Base-by-base conservation (phyloP, 2,329 filamentous ascomycete genomes). In the Penicillium griseofulvum region DNA sequence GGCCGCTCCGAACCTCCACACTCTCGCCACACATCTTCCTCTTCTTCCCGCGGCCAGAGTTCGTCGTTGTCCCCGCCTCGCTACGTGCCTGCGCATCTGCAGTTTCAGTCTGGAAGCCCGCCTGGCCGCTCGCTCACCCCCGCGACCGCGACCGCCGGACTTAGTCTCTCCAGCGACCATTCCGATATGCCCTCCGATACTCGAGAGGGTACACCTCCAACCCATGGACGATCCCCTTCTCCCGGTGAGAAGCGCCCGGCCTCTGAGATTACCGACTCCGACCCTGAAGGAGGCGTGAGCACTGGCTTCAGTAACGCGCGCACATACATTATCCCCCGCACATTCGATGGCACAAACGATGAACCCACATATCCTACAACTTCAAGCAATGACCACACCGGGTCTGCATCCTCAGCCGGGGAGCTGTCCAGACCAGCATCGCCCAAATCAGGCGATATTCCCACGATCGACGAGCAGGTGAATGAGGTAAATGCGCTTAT, bases 381-480 rank as follows among this genome's bases (percentile, higher is more conserved):
- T 3, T 76, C 74, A 19, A 49, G n/a, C 44, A 75, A 67, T 56
- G 71, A 69, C 60, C 73, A 73, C 10, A 72, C 73, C 47, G 70
- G 67, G 49, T 63, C 68, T 8, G 55, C 69, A 26, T 64, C 67
- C 1, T 64, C 66, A 7, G 66, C 71, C 14, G 66, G n/a, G 14
- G 29, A 68, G n/a, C 60, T 61, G n/a, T 60, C 66, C 12, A 58
- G 67, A 28, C 54, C 64, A 28, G 57, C 61, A 9, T 55, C 63
- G 3, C 56, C 57, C 11, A 49, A 58, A 24, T 61, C 68, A 31
- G 50, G 70, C 9, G 65, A 68, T 2, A 12, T 34, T 6, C 81
- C 79, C 12, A 73, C 80, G 4, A 77, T 86, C 59, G 87, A 90
- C 62, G 81, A 85, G 45, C 93, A 97, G 72, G 86, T 96, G 55